These are phyloP conservation scores for Lojkania enalia DNA, from an alignment of 2,329 filamentous ascomycete species.

Conservation along the genomic window DNA sequence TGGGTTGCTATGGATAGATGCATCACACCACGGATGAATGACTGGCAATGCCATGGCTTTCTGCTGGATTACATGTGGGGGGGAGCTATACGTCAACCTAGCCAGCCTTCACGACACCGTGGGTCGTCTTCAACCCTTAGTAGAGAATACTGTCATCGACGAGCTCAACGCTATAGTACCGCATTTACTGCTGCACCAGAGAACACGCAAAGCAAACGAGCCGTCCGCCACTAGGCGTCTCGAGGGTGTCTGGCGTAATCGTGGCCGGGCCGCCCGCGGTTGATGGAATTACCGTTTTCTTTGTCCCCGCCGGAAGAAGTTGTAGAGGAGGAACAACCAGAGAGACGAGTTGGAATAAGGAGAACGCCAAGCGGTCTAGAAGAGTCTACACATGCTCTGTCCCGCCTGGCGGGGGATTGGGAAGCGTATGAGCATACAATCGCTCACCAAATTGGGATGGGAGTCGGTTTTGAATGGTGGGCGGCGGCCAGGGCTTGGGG, in stretches of 20 bases:
- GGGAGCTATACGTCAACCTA: constrained; percentile 31
- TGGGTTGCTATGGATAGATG: constrained; percentile 11
- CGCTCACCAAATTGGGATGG: constrained; percentile 15
- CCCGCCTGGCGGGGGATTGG: constrained; percentile 18
- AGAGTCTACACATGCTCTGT: constrained; percentile 33
- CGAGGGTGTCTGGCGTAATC: not conserved
- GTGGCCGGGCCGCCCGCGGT: constrained; percentile 18
- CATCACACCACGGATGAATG: constrained; percentile 11
- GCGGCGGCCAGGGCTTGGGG: constrained; percentile 7
- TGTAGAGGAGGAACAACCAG: constrained; percentile 15
- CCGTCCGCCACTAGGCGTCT: not conserved
- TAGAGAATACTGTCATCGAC: not conserved
- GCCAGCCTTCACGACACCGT: constrained; percentile 24
- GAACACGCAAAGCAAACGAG: not conserved
- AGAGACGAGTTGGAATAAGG: constrained; percentile 17
- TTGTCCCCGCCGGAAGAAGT: constrained; percentile 23
- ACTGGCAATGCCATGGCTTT: constrained; percentile 19
- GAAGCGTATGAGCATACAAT: constrained; percentile 26
- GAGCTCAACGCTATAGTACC: not conserved
- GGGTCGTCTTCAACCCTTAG: constrained; percentile 17
- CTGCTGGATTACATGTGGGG: constrained; percentile 19
- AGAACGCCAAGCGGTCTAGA: constrained; percentile 39
- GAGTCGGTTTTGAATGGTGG: constrained; percentile 25
- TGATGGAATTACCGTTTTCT: constrained; percentile 22
- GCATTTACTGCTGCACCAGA: not conserved